Percentiles rank a stretch among this genome's conserved stretches.
phyloP scores from a whole-genome alignment of 306 rosid genomes.

The Luffa acutangula region DNA sequence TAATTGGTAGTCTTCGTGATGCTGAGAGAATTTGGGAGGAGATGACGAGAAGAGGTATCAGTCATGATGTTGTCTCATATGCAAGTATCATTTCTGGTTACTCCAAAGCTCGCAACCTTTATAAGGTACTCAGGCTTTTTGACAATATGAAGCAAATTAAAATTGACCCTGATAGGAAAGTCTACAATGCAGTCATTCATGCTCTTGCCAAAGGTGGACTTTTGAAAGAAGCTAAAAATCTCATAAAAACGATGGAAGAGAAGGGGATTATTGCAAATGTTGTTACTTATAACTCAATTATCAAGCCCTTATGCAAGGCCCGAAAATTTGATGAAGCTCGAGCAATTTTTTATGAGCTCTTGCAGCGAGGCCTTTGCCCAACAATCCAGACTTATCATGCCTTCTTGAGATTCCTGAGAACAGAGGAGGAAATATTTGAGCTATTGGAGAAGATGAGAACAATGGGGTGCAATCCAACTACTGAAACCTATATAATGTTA shows the following conservation, averaged over 20 bases:
- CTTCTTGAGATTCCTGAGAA: slow-evolving; percentile 48
- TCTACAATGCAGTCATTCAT: slow-evolving; percentile 60
- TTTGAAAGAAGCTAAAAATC: slow-evolving; percentile 48
- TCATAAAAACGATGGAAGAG: slow-evolving; percentile 53
- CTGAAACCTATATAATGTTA: slow-evolving; percentile 80
- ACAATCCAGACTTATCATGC: slow-evolving; percentile 76
- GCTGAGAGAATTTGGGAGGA: slow-evolving; percentile 75
- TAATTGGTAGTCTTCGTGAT: slow-evolving; percentile 42
- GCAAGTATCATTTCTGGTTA: slow-evolving; percentile 74
- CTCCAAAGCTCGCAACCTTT: slow-evolving; percentile 51
- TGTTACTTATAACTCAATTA: slow-evolving; percentile 68
- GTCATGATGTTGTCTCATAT: slow-evolving; percentile 61
- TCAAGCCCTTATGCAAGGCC: slow-evolving; percentile 73
- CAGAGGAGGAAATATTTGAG: slow-evolving; percentile 52
- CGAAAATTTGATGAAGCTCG: slow-evolving; percentile 48
- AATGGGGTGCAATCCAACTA: slow-evolving; percentile 46
- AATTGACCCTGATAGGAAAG: slow-evolving; percentile 60
- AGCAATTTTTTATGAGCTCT: slow-evolving; percentile 40
- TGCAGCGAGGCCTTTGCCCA: slow-evolving; percentile 39
- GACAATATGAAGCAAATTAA: slow-evolving; percentile 46
- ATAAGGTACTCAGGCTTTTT: slow-evolving; percentile 53
- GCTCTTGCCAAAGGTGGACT: slow-evolving; percentile 63
- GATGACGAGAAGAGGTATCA: slow-evolving; percentile 55
- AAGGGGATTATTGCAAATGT: slow-evolving; percentile 44
- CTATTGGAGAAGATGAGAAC: slow-evolving; percentile 55